phyloP scores from a whole-genome alignment of 495 filamentous ascomycete genomes.

The Geoglossum glabrum region DNA sequence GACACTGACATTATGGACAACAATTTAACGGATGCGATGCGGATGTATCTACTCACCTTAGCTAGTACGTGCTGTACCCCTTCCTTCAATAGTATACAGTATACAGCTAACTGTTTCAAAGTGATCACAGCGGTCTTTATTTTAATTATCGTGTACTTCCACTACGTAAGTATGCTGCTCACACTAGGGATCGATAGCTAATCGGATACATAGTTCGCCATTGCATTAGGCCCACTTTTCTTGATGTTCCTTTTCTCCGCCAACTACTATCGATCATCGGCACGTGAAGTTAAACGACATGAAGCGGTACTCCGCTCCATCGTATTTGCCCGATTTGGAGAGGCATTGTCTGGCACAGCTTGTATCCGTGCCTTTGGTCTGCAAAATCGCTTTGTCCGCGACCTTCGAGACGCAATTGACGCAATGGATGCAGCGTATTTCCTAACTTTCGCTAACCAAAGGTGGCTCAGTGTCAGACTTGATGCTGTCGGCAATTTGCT shows the following conservation, averaged over 20 bases:
- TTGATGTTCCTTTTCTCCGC: conserved; percentile 66
- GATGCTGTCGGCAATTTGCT: conserved; percentile 65
- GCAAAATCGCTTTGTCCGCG: conserved; percentile 45
- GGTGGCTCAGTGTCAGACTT: conserved; percentile 72
- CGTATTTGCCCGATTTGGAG: conserved; percentile 82
- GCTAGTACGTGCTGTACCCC: conserved; percentile 31
- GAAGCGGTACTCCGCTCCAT: conserved; percentile 70
- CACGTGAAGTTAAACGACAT: conserved; percentile 83
- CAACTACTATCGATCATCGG: conserved; percentile 75
- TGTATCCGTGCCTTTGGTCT: conserved; percentile 81
- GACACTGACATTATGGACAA: conserved; percentile 96
- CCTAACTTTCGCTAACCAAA: conserved; percentile 80
- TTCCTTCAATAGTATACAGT: background rate
- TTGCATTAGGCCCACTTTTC: conserved; percentile 67
- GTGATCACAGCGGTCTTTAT: conserved; percentile 48
- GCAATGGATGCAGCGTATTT: conserved; percentile 88
- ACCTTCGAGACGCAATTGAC: conserved; percentile 53
- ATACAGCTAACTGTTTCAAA: conserved; percentile 6
- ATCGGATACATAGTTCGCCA: conserved; percentile 40
- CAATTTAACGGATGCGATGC: conserved; percentile 69
- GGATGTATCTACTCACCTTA: conserved; percentile 80
- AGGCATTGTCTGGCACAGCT: conserved; percentile 64
- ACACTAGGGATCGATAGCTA: background rate
- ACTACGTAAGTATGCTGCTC: conserved; percentile 32
- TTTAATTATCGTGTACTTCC: conserved; percentile 80